Conservation (phyloP, 805 yeast species). For the Barnettozyma pratensis region DNA sequence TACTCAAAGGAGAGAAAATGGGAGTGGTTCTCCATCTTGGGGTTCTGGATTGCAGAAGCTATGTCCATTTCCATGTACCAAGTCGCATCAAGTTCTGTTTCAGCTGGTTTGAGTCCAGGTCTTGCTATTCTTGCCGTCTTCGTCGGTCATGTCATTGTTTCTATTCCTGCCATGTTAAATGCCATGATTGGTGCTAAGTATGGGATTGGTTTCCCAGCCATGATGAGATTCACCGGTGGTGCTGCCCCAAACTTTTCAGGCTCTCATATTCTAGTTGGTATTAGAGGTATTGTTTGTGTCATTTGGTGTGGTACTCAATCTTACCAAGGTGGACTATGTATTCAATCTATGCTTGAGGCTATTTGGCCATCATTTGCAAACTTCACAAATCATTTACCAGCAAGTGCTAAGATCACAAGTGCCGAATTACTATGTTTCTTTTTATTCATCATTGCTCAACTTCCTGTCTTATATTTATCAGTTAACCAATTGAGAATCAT, state of each 20-base stretch:
- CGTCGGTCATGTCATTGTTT: constrained; percentile 25
- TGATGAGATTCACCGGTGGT: constrained; percentile 31
- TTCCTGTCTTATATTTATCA: constrained; percentile 30
- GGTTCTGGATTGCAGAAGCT: constrained; percentile 72
- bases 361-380: constrained; percentile 44
- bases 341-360: constrained; percentile 59
- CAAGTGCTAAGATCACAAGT: constrained; percentile 23
- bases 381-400: constrained; percentile 31
- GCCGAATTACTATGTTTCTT: constrained; percentile 30
- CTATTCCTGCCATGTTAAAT: constrained; percentile 21
- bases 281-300: constrained; percentile 30
- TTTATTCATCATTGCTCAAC: constrained; percentile 27
- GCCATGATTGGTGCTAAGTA: constrained; percentile 28
- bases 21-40: constrained; percentile 45
- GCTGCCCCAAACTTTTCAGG: constrained; percentile 30
- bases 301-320: constrained; percentile 73
- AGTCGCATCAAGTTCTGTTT: constrained; percentile 68
- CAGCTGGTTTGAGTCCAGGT: constrained; percentile 62
- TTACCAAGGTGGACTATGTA: constrained; percentile 70
- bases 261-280: constrained; percentile 25
- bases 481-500: constrained; percentile 32
- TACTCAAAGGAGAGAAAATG: constrained; percentile 59
- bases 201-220: constrained; percentile 33
- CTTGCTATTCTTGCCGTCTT: constrained; percentile 23
- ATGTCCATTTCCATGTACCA: constrained; percentile 77